A percentile compares a stretch with the other conserved stretches of the same genome.
phyloP scores from a whole-genome alignment of 495 filamentous ascomycete genomes.

The Penicillium herquei region DNA sequence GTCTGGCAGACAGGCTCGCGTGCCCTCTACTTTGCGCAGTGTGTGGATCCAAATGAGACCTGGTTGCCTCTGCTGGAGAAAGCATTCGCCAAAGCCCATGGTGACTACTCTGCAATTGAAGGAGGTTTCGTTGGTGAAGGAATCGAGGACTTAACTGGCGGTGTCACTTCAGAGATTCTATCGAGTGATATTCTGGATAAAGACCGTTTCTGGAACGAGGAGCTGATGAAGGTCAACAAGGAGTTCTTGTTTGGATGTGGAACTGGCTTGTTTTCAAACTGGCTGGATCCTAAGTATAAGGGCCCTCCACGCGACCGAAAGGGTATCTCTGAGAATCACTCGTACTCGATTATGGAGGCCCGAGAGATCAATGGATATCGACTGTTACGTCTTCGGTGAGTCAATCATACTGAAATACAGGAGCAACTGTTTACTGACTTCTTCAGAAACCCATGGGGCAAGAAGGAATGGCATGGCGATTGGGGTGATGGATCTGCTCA shows the following conservation, averaged over 20 bases:
- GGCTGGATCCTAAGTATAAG: slow-evolving; percentile 44
- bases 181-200: slow-evolving; percentile 84
- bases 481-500: slow-evolving; percentile 91
- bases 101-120: slow-evolving; percentile 79
- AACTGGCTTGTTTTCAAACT: slow-evolving; percentile 60
- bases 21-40: slow-evolving; percentile 84
- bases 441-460: slow-evolving; percentile 80
- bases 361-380: slow-evolving; percentile 72
- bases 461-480: slow-evolving; percentile 74
- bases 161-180: slow-evolving; percentile 79
- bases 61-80: slow-evolving; percentile 95
- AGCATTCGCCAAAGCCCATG: slow-evolving; percentile 94
- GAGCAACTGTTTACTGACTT: slow-evolving; percentile 16
- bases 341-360: slow-evolving; percentile 85
- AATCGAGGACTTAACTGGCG: slow-evolving; percentile 90
- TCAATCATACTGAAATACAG: not conserved
- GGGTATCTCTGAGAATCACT: slow-evolving; percentile 79
- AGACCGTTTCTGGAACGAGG: slow-evolving; percentile 83
- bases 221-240: slow-evolving; percentile 80
- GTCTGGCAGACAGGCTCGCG: slow-evolving; percentile 73
- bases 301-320: slow-evolving; percentile 53
- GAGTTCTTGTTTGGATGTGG: slow-evolving; percentile 86
- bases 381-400: slow-evolving; percentile 66
- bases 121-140: slow-evolving; percentile 85
- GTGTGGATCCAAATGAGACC: slow-evolving; percentile 82